These are phyloP conservation scores for Lichenothelia convexa DNA, from an alignment of 495 filamentous ascomycete genomes.

Conservation along the genomic window DNA sequence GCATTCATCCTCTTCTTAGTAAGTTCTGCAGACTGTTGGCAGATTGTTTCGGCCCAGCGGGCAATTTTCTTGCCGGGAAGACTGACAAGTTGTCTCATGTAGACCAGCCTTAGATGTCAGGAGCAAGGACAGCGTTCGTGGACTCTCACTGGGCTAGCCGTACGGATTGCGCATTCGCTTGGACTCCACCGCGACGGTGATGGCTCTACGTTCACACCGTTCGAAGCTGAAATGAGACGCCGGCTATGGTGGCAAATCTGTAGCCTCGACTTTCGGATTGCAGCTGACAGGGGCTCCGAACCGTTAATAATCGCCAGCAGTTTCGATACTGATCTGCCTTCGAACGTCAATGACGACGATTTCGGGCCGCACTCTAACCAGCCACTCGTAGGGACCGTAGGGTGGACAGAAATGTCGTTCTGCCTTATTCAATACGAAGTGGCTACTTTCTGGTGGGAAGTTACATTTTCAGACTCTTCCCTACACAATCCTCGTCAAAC, in stretches of 20 bases:
- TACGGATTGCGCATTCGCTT: conserved; percentile 10
- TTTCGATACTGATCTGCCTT: conserved; percentile 7
- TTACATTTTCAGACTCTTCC: background rate
- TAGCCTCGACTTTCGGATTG: conserved; percentile 9
- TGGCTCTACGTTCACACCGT: conserved; percentile 8
- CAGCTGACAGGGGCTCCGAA: conserved; percentile 7
- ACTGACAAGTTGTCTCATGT: background rate
- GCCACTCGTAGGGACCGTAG: background rate
- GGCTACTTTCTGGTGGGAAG: background rate
- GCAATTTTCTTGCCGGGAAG: background rate
- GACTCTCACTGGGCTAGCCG: conserved; percentile 11
- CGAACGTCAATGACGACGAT: conserved; percentile 14
- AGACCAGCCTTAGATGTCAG: background rate
- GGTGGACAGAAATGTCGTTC: conserved; percentile 8
- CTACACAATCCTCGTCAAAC: too few relatives aligned
- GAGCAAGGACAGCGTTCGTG: conserved; percentile 10
- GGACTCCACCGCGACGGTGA: conserved; percentile 12
- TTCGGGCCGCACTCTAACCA: conserved; percentile 3
- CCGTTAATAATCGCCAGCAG: conserved; percentile 4
- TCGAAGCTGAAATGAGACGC: conserved; percentile 11
- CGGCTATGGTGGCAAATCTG: conserved; percentile 13
- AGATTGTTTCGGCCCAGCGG: background rate
- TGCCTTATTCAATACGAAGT: conserved; percentile 2
- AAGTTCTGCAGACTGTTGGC: too few relatives aligned
- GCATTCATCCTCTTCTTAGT: conserved; percentile 11